Base-by-base conservation (phyloP, 768 basidiomycete genomes). In the Pisolithus sp. region DNA sequence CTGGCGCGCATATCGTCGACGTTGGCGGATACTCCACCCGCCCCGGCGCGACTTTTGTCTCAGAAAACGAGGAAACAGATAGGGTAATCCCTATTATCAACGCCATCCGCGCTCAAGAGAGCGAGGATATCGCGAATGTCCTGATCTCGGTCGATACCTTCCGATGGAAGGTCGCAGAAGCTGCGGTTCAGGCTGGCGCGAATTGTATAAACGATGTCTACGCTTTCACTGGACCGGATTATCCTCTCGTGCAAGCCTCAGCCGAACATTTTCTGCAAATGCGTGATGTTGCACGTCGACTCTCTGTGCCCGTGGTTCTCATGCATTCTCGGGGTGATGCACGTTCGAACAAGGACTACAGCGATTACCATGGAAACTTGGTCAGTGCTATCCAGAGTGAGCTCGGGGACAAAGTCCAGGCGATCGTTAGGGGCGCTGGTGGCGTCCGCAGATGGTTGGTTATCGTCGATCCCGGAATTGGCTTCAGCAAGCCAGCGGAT, bases 321-420 rank as follows among this genome's bases (percentile, higher is more conserved):
- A 98, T 98, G 95, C 95, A 99, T 67, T 93, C 91, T 0, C 76
- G 93, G 4, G 93, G 91, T 0, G 87, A 89, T 51, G 89, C 90
- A 0, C 82, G 84, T 15, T 58, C 73, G 55, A 78, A 93, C 73
- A 89, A 89, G 70, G 76, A 83, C 55, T 85, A 85, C 59, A 60
- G 58, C 15, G 58, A 49, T 50, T 80, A 85, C 62, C 66, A 67
- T 23, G 73, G 71, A 28, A 65, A 64, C 9, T 80, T 92, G 5
- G 54, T 94, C 8, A 73, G 76, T 21, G 89, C 82, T 17, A 82
- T 97, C 0, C 73, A 78, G 7, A 59, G 68, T 0, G 94, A 97
- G 64, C 76, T 94, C 2, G 88, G 86, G 0, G 69, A 67, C 38
- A 85, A 84, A 58, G 79, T 93, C 1, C 75, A 83, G 9, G 59